Evolutionary conservation across 148 eudicot genomes (phyloP).

Genomic region (Dysphania ambrosioides): DNA sequence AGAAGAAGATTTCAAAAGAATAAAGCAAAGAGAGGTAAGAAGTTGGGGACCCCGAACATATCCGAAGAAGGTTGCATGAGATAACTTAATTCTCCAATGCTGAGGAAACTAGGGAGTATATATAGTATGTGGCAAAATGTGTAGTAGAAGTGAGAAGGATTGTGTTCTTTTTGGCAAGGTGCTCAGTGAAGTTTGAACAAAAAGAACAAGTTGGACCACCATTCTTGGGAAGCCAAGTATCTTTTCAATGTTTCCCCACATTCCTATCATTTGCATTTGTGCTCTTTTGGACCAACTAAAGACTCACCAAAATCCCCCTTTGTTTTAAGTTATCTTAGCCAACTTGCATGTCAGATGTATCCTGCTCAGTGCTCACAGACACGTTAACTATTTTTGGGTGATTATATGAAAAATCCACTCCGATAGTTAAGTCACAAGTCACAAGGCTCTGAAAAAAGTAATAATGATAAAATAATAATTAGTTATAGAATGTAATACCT

Average conservation of each 20-base stretch:
- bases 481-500: too few species aligned
- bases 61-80: slow-evolving; percentile 34
- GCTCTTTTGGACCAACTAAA: slow-evolving; percentile 52
- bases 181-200: slow-evolving; percentile 75
- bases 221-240: slow-evolving; percentile 82
- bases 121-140: not conserved
- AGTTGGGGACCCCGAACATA: slow-evolving; percentile 24
- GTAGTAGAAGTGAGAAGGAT: slow-evolving; percentile 1
- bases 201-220: slow-evolving; percentile 57
- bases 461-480: too few species aligned
- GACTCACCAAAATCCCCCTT: slow-evolving; percentile 8
- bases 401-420: too few species aligned
- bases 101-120: slow-evolving; percentile 38
- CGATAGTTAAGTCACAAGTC: too few species aligned
- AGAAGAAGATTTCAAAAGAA: slow-evolving; percentile 25
- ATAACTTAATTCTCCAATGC: slow-evolving; percentile 59
- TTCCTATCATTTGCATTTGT: slow-evolving; percentile 42
- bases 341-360: too few species aligned
- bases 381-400: too few species aligned
- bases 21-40: slow-evolving; percentile 36
- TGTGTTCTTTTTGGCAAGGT: slow-evolving; percentile 36
- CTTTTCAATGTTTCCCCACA: slow-evolving; percentile 63
- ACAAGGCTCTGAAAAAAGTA: too few species aligned
- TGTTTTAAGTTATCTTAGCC: slow-evolving; percentile 4
- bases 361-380: too few species aligned